phyloP scores from a whole-genome alignment of 345 rosid genomes.

The Lepidium aucheri region DNA sequence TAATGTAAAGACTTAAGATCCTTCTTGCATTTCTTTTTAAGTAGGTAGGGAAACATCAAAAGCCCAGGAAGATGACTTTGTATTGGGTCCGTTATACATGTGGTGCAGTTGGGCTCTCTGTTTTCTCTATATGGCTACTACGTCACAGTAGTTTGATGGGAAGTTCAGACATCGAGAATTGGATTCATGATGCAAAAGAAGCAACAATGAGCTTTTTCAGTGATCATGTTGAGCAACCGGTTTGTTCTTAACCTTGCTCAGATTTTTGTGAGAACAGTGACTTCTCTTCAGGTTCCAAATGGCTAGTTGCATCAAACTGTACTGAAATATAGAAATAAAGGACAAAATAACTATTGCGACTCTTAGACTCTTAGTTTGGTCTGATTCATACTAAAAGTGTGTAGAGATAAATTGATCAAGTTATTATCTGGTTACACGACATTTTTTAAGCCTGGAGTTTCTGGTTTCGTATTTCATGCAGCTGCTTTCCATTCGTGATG shows the following conservation, averaged over 20 bases:
- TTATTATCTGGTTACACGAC: not conserved
- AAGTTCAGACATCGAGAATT: slow-evolving; percentile 82
- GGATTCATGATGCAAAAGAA: slow-evolving; percentile 76
- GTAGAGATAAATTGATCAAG: not conserved
- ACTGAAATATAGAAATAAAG: not conserved
- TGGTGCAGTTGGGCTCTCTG: slow-evolving; percentile 76
- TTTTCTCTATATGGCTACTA: slow-evolving; percentile 73
- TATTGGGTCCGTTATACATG: slow-evolving; percentile 75
- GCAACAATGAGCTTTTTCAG: slow-evolving; percentile 59
- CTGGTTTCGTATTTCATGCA: slow-evolving; percentile 24
- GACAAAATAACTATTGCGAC: not conserved
- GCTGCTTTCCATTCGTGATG: slow-evolving; percentile 86
- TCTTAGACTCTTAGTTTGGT: slow-evolving; percentile 3
- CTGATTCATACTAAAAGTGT: not conserved
- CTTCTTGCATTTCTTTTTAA: not conserved
- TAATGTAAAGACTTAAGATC: not conserved
- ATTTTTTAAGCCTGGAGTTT: not conserved
- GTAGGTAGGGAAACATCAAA: slow-evolving; percentile 71
- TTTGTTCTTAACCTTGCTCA: slow-evolving; percentile 27
- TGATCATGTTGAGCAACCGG: slow-evolving; percentile 97
- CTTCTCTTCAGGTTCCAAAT: slow-evolving; percentile 3
- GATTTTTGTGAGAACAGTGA: not conserved
- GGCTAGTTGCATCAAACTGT: not conserved
- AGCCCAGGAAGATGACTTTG: slow-evolving; percentile 57
- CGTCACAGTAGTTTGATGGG: slow-evolving; percentile 88